Conservation (phyloP, 2,329 filamentous ascomycete species). For the Huntiella bhutanensis region DNA sequence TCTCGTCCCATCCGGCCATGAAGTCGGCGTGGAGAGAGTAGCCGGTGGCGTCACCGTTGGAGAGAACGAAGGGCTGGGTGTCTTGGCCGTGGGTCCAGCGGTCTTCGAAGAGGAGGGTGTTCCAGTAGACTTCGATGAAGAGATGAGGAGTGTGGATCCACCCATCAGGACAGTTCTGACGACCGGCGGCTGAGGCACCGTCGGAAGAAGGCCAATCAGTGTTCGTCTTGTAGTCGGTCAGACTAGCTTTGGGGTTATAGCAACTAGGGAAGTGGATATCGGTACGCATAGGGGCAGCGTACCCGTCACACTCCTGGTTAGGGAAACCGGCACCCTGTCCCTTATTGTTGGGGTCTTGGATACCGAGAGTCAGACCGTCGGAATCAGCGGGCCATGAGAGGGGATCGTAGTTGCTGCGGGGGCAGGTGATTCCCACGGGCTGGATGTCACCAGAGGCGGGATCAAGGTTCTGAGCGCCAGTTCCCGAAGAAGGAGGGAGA, state of each 20-base stretch:
- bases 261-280: constrained; percentile 58
- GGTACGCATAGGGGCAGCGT: constrained; percentile 39
- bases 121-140: constrained; percentile 42
- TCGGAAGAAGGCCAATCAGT: constrained; percentile 40
- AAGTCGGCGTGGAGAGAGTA: constrained; percentile 57
- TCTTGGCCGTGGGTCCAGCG: constrained; percentile 33
- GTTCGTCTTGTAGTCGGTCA: constrained; percentile 43
- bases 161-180: constrained; percentile 34
- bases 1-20: constrained; percentile 51
- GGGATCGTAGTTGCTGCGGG: constrained; percentile 28
- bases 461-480: constrained; percentile 29
- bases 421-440: constrained; percentile 41
- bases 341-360: constrained; percentile 33
- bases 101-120: constrained; percentile 32
- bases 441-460: constrained; percentile 32
- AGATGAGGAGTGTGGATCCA: constrained; percentile 36
- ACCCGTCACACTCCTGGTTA: constrained; percentile 45
- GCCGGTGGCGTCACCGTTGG: constrained; percentile 51
- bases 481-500: constrained; percentile 32
- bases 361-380: constrained; percentile 35
- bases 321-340: constrained; percentile 49
- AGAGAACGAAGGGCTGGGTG: constrained; percentile 45
- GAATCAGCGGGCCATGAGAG: constrained; percentile 35
- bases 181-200: constrained; percentile 25
- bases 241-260: constrained; percentile 45